Conservation (phyloP, 2,329 filamentous ascomycete genomes). For the Pseudogymnoascus sp. region DNA sequence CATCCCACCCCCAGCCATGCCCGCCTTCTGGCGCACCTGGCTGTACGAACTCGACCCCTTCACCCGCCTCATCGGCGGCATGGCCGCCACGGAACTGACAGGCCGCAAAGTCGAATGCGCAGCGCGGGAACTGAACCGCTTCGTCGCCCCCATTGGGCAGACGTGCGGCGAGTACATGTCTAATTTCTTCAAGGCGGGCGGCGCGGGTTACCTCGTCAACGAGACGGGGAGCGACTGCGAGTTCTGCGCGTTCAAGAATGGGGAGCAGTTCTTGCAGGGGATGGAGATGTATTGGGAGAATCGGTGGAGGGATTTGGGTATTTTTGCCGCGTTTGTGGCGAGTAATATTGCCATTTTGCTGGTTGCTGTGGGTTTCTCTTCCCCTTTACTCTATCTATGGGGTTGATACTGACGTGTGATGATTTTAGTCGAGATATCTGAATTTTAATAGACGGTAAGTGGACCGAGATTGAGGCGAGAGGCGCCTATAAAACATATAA, state of each 20-base stretch:
- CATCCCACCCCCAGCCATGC: constrained; percentile 56
- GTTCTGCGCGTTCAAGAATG: constrained; percentile 54
- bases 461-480: not conserved
- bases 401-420: too few relatives aligned
- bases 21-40: constrained; percentile 55
- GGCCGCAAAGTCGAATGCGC: constrained; percentile 40
- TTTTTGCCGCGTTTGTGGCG: constrained; percentile 66
- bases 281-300: constrained; percentile 60
- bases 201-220: constrained; percentile 45
- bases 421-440: constrained; percentile 33
- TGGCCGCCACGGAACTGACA: constrained; percentile 47
- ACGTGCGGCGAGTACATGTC: constrained; percentile 54
- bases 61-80: constrained; percentile 51
- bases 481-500: constrained; percentile 2
- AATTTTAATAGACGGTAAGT: constrained; percentile 39
- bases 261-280: constrained; percentile 70
- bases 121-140: constrained; percentile 42
- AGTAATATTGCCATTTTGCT: constrained; percentile 66
- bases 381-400: not conserved
- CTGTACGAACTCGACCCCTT: constrained; percentile 54
- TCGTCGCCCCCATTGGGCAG: constrained; percentile 29
- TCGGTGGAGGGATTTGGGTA: constrained; percentile 77
- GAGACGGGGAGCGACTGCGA: constrained; percentile 46
- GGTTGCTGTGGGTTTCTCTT: constrained; percentile 40
- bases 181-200: constrained; percentile 38